Evolutionary conservation across 306 rosid genomes (phyloP), one percentile per base, ranked within the genome.

Genomic region (Prosopis cineraria): DNA sequence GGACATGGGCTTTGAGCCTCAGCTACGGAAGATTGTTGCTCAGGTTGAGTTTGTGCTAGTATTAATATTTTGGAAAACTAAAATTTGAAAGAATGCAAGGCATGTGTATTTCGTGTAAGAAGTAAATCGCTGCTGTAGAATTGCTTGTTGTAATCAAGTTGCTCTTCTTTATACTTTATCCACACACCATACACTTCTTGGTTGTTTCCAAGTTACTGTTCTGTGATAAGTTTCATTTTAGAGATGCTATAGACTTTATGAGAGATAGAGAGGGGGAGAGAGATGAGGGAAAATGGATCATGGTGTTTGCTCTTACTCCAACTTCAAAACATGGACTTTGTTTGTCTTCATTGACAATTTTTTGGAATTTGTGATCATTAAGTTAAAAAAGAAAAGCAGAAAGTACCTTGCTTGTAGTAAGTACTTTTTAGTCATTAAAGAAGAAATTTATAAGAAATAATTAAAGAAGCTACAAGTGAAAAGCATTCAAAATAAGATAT

Each of bases 1-100:
- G 77, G 99, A 96, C 84, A 96, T 96, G 99, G 99, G 99, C 27
- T 96, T 96, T 86, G 98, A 96, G 70, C 99, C 99, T 55, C 99
- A 96, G 80, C 90, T 96, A 76, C 85, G 94, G 72, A 96, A 93
- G 85, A 90, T 96, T 83, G 96, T 93, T 79, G 87, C 97, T 78
- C 99, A 96, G 99, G 99, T 88, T 80, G 69, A 79, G 73, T 59
- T 62, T 72, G 70, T 67, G 72, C 47, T 66, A 34, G 43, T 14
- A 36, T 72, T 36, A 50, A 67, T 67, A 76, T 72, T 60, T 73
- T 76, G 67, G 52, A 79, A 30, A 52, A 19, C 27, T 79, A 27
- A 33, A 75, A n/a, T 45, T 45, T 45, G 6, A 3, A 48, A 27
- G 33, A 70, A 64, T 56, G 25, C 47, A 14, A 19, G 31, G 12